Evolutionary conservation across 768 basidiomycete species (phyloP).

Genomic region (Leucosporidium yakuticum): DNA sequence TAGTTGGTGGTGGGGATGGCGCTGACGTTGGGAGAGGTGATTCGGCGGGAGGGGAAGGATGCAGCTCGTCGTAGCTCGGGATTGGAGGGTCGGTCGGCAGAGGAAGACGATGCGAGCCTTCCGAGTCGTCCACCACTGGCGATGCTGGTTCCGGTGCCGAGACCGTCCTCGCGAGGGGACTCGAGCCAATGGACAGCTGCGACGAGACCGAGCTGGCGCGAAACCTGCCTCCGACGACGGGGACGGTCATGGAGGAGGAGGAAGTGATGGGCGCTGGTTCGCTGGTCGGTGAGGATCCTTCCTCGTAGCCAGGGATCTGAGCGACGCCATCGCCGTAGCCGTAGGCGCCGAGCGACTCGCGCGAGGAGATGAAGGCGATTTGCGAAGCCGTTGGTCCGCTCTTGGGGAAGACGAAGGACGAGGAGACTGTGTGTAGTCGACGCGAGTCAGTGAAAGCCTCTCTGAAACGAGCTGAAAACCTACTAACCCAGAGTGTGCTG

Average conservation of each 20-base stretch:
- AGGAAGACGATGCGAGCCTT: no score
- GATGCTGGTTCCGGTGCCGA: no score
- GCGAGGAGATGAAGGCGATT: conserved; percentile 30
- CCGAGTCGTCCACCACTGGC: no score
- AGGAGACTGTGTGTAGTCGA: conserved; percentile 25
- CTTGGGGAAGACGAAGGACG: conserved; percentile 26
- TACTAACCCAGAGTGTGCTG: conserved; percentile 21
- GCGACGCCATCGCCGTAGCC: conserved; percentile 10
- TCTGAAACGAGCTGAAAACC: no score
- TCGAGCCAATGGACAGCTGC: background rate
- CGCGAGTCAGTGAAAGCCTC: background rate
- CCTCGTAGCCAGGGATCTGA: no score
- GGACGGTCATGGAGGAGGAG: background rate
- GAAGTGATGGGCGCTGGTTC: background rate
- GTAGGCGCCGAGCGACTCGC: conserved; percentile 32
- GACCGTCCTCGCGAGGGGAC: no score
- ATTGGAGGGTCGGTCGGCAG: no score
- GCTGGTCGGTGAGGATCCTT: background rate
- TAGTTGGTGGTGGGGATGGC: no score
- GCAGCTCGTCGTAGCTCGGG: no score
- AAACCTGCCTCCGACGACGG: background rate
- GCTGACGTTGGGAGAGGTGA: no score
- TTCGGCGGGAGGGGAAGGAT: no score
- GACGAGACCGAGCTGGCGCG: background rate
- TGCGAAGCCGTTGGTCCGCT: conserved; percentile 25